phyloP scores from a whole-genome alignment of 2,329 filamentous ascomycete genomes.

The Teratosphaeria epicoccoides region DNA sequence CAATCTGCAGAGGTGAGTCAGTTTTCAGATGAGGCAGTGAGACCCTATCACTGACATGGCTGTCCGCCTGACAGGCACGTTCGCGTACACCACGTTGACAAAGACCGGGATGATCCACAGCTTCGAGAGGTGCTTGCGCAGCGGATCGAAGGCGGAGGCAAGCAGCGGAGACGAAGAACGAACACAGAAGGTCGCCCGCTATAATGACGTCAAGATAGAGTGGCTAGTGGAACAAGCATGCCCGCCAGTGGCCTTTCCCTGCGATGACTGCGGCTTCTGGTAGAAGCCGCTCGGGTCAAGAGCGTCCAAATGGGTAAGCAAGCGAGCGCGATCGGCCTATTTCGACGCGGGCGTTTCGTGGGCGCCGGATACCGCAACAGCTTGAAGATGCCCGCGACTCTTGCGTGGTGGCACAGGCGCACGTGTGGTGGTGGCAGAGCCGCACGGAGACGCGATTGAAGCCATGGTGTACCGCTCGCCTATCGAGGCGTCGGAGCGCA shows the following conservation, averaged over 20 bases:
- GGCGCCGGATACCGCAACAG: not conserved
- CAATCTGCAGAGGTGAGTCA: conserved; percentile 74
- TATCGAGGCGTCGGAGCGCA: not conserved
- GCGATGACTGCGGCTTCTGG: not conserved
- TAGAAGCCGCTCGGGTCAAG: not conserved
- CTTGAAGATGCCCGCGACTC: not conserved
- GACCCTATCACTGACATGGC: not conserved
- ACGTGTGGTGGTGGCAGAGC: not conserved
- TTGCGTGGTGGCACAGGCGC: not conserved
- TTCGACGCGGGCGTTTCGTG: not conserved
- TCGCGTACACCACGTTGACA: conserved; percentile 80
- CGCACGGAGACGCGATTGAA: not conserved
- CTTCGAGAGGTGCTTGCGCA: conserved; percentile 78
- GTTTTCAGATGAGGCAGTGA: conserved; percentile 2
- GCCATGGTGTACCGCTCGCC: not conserved
- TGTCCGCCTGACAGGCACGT: conserved; percentile 57
- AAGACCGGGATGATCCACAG: conserved; percentile 72
- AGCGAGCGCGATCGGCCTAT: not conserved
- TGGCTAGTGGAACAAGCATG: not conserved
- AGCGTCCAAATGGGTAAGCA: not conserved
- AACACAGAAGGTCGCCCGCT: conserved; percentile 1
- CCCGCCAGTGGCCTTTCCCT: not conserved
- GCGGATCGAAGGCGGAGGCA: conserved; percentile 66
- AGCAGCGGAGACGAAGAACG: conserved; percentile 61
- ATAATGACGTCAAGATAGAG: not conserved